Evolutionary conservation across 192 early-diverging fungal genomes (phyloP), one percentile per base, ranked within the genome.

Genomic region (Umbelopsis sp.): DNA sequence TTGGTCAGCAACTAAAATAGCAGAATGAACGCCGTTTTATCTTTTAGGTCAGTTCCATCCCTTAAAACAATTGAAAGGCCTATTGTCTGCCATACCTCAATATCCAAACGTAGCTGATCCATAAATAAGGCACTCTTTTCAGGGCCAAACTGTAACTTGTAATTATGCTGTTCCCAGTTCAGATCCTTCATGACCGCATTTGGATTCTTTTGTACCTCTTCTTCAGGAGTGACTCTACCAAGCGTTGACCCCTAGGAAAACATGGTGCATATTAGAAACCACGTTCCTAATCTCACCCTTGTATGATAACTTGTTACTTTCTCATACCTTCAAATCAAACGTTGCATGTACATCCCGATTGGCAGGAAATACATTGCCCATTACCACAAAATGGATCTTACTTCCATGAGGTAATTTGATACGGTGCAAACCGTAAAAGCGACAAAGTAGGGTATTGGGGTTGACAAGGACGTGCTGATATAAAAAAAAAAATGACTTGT

Each of bases 311-410:
- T 41, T 41, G 7, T 41, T 41, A 11, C 12, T 41, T 41, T 11
- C 5, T 41, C 62, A 4, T 43, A 81, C 90, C 81, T 99, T 99
- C 50, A 99, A 82, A 78, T 99, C 98, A 73, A 93, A 99, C 47
- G 89, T 93, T 74, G 94, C 92, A 73, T 98, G 96, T 34, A 99
- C 96, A 83, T 99, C 96, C 78, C 94, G 90, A 85, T 97, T 96
- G 11, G 95, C 87, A 20, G 98, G 97, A 74, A 98, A 96, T 12
- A 99, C 92, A 78, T 99, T 99, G 68, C 92, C 94, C 98, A 99
- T 99, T 21, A 99, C 96, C 10, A 99, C 94, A 84, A 99, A 99
- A 83, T 98, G 96, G 52, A 99, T 93, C 80, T 98, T 98, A 50
- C 88, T 83, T 59, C 92, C 91, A 43, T 92, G 94, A 45, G 95